These are phyloP conservation scores for Trichosporon ovoides DNA, from an alignment of 1,284 basidiomycete genomes.

Conservation along the genomic window DNA sequence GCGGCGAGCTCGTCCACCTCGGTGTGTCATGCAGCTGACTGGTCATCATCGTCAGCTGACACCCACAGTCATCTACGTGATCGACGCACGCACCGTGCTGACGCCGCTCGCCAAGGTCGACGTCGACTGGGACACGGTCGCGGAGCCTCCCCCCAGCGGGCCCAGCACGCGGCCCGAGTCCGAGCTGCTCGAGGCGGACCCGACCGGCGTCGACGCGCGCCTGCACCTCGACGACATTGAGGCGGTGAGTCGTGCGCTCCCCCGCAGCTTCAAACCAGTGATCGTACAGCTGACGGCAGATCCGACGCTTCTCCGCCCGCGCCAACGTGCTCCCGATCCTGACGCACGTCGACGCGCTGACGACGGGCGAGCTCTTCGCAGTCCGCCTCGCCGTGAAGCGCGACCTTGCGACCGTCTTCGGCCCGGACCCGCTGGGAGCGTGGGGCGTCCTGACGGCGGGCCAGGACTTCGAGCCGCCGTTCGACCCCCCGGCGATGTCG, in stretches of 20 bases:
- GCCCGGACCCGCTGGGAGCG: constrained; percentile 17
- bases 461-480: constrained; percentile 15
- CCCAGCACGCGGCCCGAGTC: constrained; percentile 10
- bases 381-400: constrained; percentile 27
- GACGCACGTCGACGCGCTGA: constrained; percentile 36
- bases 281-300: constrained; percentile 21
- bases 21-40: constrained; percentile 24
- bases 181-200: constrained; percentile 13
- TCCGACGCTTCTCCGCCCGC: constrained; percentile 30
- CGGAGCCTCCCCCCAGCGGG: constrained; percentile 11
- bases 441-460: constrained; percentile 16
- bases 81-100: constrained; percentile 39
- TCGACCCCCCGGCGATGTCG: not conserved
- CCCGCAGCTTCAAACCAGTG: too few relatives aligned
- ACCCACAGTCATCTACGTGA: constrained; percentile 38
- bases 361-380: constrained; percentile 25
- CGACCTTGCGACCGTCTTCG: constrained; percentile 27
- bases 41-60: not conserved
- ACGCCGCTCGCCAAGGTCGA: constrained; percentile 9
- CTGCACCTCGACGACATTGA: constrained; percentile 20
- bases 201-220: constrained; percentile 11
- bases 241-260: constrained; percentile 10
- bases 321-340: constrained; percentile 42
- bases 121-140: constrained; percentile 20
- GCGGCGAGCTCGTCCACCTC: constrained; percentile 39